Percentiles rank a stretch among this genome's conserved stretches.
phyloP scores from a whole-genome alignment of 352 stramenopile species.

The Phytophthora constricta region DNA sequence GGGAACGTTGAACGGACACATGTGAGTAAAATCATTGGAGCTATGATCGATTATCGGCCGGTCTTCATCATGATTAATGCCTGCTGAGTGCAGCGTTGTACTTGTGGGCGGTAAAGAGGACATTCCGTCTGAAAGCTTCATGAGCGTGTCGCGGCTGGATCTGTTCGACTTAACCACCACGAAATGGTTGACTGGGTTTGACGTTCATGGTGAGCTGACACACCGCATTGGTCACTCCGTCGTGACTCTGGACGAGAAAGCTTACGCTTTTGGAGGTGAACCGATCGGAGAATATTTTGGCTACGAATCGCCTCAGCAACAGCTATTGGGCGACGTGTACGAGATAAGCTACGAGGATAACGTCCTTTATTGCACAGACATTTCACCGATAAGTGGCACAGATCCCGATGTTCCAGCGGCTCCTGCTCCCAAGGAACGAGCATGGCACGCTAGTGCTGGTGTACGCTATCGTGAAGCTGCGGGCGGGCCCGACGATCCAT shows the following conservation, averaged over 20 bases:
- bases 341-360: constrained; percentile 50
- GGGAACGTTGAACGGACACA: constrained; percentile 47
- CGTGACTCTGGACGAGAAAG: constrained; percentile 44
- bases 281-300: constrained; percentile 10
- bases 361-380: constrained; percentile 47
- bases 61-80: neutral
- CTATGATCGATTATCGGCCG: neutral
- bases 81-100: constrained; percentile 43
- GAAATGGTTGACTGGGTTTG: constrained; percentile 64
- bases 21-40: constrained; percentile 39
- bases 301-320: constrained; percentile 2
- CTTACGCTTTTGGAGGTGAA: constrained; percentile 71
- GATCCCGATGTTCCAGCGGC: constrained; percentile 17
- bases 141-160: constrained; percentile 46
- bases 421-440: constrained; percentile 27
- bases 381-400: constrained; percentile 25
- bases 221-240: constrained; percentile 62
- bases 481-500: constrained; percentile 17
- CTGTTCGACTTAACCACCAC: constrained; percentile 61
- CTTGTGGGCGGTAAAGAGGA: constrained; percentile 65
- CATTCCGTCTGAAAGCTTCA: constrained; percentile 26
- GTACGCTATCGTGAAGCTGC: constrained; percentile 24
- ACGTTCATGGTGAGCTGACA: constrained; percentile 59
- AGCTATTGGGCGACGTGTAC: constrained; percentile 45
- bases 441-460: constrained; percentile 53